phyloP scores from a whole-genome alignment of 495 filamentous ascomycete genomes.

The Trichoderma virens region DNA sequence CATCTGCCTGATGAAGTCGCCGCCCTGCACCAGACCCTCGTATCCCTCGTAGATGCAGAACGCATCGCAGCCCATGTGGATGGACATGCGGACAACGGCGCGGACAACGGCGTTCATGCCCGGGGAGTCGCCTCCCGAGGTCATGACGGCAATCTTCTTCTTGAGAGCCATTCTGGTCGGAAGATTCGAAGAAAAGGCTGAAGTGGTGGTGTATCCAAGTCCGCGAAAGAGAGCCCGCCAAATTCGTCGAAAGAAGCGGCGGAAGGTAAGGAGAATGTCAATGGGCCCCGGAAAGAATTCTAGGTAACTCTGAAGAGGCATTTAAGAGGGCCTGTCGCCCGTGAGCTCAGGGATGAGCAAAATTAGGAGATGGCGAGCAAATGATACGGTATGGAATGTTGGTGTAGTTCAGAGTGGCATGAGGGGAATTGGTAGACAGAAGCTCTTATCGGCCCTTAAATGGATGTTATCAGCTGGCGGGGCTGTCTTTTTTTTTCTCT shows the following conservation, averaged over 20 bases:
- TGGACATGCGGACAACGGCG: slow-evolving; percentile 87
- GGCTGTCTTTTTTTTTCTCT: not conserved
- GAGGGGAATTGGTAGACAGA: not conserved
- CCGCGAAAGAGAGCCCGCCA: slow-evolving; percentile 9
- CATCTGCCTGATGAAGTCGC: slow-evolving; percentile 78
- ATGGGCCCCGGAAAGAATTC: slow-evolving; percentile 9
- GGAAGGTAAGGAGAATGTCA: slow-evolving; percentile 11
- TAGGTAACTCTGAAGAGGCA: slow-evolving; percentile 7
- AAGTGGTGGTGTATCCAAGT: not conserved
- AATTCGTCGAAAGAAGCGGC: not conserved
- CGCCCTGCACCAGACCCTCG: slow-evolving; percentile 86
- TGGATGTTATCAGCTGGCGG: not conserved
- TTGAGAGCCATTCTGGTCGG: slow-evolving; percentile 35
- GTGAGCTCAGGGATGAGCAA: not conserved
- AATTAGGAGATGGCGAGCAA: not conserved
- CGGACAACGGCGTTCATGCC: slow-evolving; percentile 96
- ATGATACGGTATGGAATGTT: not conserved
- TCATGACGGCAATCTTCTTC: slow-evolving; percentile 91
- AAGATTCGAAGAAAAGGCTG: not conserved
- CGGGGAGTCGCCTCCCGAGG: slow-evolving; percentile 92
- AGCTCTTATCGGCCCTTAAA: slow-evolving; percentile 7
- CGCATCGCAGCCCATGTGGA: slow-evolving; percentile 77
- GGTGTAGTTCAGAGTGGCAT: slow-evolving; percentile 2
- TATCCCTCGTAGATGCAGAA: slow-evolving; percentile 94
- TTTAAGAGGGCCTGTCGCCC: slow-evolving; percentile 6